Evolutionary conservation across 2,329 filamentous ascomycete genomes (phyloP).

Genomic region (Colletotrichum spinosum): DNA sequence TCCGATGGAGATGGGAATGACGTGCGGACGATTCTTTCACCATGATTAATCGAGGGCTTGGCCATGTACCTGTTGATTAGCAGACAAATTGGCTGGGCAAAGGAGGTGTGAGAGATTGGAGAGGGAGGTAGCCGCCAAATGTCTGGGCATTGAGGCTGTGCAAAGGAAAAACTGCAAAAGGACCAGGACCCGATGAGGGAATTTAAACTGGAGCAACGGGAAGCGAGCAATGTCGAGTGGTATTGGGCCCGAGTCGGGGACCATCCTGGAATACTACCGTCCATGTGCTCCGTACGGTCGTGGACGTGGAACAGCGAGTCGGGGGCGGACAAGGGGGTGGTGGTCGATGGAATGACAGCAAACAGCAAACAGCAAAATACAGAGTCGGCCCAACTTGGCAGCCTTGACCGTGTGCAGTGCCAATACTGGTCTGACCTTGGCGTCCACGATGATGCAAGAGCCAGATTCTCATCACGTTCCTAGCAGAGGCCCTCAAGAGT

Average conservation of each 20-base stretch:
- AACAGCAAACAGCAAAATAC: neutral
- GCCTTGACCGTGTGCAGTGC: neutral
- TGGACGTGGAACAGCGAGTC: constrained; percentile 9
- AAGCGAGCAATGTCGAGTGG: constrained; percentile 29
- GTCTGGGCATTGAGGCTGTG: constrained; percentile 38
- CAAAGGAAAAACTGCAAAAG: constrained; percentile 34
- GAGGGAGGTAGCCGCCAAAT: constrained; percentile 29
- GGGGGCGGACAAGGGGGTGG: constrained; percentile 20
- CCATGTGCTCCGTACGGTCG: neutral
- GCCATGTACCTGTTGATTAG: constrained; percentile 19
- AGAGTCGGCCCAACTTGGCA: constrained; percentile 15
- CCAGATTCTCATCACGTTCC: constrained; percentile 26
- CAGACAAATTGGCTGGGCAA: constrained; percentile 28
- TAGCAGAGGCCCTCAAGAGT: neutral
- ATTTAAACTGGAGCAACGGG: constrained; percentile 32
- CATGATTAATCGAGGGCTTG: constrained; percentile 17
- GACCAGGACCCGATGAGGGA: constrained; percentile 31
- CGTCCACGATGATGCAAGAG: constrained; percentile 22
- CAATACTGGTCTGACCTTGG: constrained; percentile 11
- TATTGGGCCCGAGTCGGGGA: constrained; percentile 25
- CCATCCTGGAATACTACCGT: constrained; percentile 24
- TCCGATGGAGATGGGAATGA: constrained; percentile 23
- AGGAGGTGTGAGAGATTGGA: constrained; percentile 12
- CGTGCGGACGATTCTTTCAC: constrained; percentile 23
- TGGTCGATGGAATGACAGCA: constrained; percentile 15